Base-by-base conservation (phyloP, 257 asterid species). In the Rehmannia glutinosa region DNA sequence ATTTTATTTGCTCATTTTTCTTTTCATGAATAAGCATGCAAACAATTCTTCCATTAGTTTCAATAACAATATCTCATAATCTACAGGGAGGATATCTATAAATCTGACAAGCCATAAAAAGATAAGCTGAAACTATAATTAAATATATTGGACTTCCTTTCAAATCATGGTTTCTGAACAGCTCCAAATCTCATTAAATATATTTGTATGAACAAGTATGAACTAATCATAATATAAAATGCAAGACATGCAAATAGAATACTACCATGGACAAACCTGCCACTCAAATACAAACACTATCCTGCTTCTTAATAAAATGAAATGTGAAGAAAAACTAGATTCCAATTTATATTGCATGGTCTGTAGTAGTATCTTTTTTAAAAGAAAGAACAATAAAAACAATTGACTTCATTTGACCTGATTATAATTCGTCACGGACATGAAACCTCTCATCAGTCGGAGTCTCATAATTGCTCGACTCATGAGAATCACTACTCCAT, bases 341-440 rank as follows among this genome's bases (percentile, higher is more conserved):
- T 42, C 12, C 49, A 1, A 3, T 42, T n/a, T 42, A 42, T 42
- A 42, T 43, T 16, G 19, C 7, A 53, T 32, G 28, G 11, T 51
- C 30, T 66, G 38, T 32, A 32, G 38, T 32, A 32, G 4, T n/a
- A n/a, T n/a, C n/a, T n/a, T n/a, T n/a, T n/a, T n/a, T n/a, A n/a
- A n/a, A n/a, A n/a, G n/a, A n/a, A n/a, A n/a, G n/a, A n/a, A 30
- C 58, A 19, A 21, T 47, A 28, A 47, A 13, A 70, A 25, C 17
- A 73, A 38, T 36, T 35, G 35, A 28, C 65, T 46, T 49, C 41
- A 61, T 47, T 50, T 64, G 63, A 73, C 85, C 81, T 72, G 63
- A 59, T 73, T 78, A 91, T 28, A 88, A 71, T 73, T 91, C 97
- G 59, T 83, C 96, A 53, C 33, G 83, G 36, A 66, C 69, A 57